A percentile compares a stretch with the other conserved stretches of the same genome.
These are phyloP conservation scores for Pugionium dolabratum DNA, from an alignment of 345 rosid species.

Conservation along the genomic window DNA sequence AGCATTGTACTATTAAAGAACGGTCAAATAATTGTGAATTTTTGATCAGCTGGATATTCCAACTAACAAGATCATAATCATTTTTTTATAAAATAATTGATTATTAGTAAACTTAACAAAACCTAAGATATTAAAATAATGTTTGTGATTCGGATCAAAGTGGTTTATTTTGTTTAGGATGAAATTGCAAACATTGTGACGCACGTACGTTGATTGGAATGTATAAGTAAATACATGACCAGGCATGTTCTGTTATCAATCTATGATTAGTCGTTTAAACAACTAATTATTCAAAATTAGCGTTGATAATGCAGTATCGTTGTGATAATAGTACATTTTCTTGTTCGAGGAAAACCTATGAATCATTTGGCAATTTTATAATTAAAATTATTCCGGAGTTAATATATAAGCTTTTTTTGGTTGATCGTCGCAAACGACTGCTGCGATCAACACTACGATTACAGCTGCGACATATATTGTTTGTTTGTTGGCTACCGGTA, in stretches of 20 bases:
- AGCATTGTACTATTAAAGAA: neutral
- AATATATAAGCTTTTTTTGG: too few relatives aligned
- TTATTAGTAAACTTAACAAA: neutral
- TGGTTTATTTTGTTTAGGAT: conserved; percentile 8
- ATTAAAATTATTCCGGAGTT: neutral
- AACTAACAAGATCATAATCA: conserved; percentile 11
- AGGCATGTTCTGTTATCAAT: conserved; percentile 20
- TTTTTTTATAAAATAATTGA: conserved; percentile 6
- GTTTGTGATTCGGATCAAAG: neutral
- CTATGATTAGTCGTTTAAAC: neutral
- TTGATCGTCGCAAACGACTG: too few relatives aligned
- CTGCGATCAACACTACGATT: too few relatives aligned
- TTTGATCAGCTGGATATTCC: conserved; percentile 24
- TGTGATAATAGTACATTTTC: neutral
- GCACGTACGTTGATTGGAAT: conserved; percentile 15
- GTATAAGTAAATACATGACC: conserved; percentile 7
- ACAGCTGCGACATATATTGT: too few relatives aligned
- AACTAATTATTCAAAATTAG: neutral
- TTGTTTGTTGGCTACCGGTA: too few relatives aligned
- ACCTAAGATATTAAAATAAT: neutral
- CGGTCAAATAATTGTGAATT: conserved; percentile 2
- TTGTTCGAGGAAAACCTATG: neutral
- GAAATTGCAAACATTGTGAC: conserved; percentile 13
- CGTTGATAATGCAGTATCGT: neutral
- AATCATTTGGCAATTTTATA: neutral